These are phyloP conservation scores for Solanum hybrid DNA, from an alignment of 305 asterid genomes.

Conservation along the genomic window DNA sequence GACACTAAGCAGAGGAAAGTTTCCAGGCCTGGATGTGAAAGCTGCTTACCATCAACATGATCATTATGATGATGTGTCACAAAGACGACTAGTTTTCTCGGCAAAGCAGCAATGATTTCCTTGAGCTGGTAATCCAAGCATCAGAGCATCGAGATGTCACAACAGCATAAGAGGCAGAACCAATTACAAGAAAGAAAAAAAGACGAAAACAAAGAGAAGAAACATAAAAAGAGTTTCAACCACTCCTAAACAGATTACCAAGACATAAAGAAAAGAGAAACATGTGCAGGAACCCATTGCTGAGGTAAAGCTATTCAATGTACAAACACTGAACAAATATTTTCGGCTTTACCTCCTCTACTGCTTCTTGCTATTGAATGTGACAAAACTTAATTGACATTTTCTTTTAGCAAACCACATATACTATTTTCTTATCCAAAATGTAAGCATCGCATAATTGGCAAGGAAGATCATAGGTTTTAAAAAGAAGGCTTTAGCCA, in stretches of 20 bases:
- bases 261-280: background rate
- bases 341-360: background rate
- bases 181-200: background rate
- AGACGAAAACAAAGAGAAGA: background rate
- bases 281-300: background rate
- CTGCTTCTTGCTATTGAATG: background rate
- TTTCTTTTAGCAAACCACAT: background rate
- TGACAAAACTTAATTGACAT: background rate
- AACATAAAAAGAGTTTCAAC: background rate
- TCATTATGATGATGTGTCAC: slow-evolving; percentile 94
- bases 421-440: background rate
- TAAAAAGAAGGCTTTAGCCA: background rate
- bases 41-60: slow-evolving; percentile 79
- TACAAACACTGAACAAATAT: background rate
- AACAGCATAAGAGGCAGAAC: background rate
- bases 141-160: background rate
- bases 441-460: background rate
- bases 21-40: background rate
- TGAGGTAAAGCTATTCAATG: background rate
- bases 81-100: slow-evolving; percentile 66
- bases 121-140: slow-evolving; percentile 45
- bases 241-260: background rate
- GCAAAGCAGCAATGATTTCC: slow-evolving; percentile 68
- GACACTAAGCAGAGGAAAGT: background rate
- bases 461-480: background rate